These are phyloP conservation scores for Eucalyptus regnans DNA, from an alignment of 345 rosid genomes.

Conservation along the genomic window DNA sequence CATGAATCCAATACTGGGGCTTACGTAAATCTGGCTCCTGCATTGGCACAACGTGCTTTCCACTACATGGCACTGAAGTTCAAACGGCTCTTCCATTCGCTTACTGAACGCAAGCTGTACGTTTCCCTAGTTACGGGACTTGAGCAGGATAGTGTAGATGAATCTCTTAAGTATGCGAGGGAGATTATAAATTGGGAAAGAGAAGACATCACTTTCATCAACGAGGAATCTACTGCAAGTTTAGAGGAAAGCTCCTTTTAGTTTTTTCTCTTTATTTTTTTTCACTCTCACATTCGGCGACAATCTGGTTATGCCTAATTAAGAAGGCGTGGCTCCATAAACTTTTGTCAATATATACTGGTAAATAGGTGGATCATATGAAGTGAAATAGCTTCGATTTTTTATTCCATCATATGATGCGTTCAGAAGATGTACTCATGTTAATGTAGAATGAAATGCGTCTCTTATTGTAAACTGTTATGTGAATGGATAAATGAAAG, in stretches of 20 bases:
- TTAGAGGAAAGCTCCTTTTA: constrained; percentile 38
- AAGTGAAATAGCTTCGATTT: not conserved
- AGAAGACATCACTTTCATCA: constrained; percentile 11
- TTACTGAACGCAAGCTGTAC: constrained; percentile 48
- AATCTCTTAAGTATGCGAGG: constrained; percentile 46
- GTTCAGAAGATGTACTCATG: not conserved
- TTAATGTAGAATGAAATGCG: not conserved
- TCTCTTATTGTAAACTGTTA: not conserved
- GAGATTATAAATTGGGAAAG: constrained; percentile 53
- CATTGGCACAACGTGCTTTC: constrained; percentile 55
- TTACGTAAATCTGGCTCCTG: constrained; percentile 11
- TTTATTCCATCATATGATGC: not conserved
- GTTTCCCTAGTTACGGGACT: constrained; percentile 39
- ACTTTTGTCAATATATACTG: not conserved
- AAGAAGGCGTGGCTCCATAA: not conserved
- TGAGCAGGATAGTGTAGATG: constrained; percentile 29
- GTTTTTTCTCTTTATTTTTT: not conserved
- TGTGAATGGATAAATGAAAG: not conserved
- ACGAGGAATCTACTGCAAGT: constrained; percentile 33
- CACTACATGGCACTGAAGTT: constrained; percentile 64
- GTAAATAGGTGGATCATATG: not conserved
- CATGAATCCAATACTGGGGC: constrained; percentile 6
- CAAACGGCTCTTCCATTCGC: constrained; percentile 43
- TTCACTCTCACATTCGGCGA: not conserved
- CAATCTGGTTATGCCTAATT: not conserved